Percentiles rank a stretch among this genome's conserved stretches.
These are phyloP conservation scores for Neofusicoccum cordaticola DNA, from an alignment of 2,329 filamentous ascomycete species.

Conservation along the genomic window DNA sequence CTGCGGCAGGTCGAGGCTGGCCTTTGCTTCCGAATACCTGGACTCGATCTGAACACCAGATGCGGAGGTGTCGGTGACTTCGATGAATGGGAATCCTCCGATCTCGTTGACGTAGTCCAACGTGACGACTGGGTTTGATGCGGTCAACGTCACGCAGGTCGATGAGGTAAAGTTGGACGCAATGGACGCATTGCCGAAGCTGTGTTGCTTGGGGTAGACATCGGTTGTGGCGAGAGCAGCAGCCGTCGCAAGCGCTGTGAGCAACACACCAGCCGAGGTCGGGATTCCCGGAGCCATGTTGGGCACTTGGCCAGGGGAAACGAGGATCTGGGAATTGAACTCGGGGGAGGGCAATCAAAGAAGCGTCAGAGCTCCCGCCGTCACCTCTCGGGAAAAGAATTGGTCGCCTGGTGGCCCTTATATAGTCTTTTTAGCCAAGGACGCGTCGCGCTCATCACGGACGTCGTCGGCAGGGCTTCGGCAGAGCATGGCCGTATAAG, in stretches of 20 bases:
- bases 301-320: background rate
- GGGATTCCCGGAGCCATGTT: background rate
- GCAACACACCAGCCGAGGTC: background rate
- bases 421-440: background rate
- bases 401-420: background rate
- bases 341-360: background rate
- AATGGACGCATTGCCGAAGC: background rate
- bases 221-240: background rate
- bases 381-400: background rate
- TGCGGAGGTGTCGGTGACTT: slow-evolving; percentile 23
- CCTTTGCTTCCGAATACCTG: slow-evolving; percentile 37
- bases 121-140: slow-evolving; percentile 18
- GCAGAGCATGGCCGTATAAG: background rate
- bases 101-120: slow-evolving; percentile 35
- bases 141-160: background rate
- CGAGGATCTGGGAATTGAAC: background rate
- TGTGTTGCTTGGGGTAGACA: background rate
- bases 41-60: slow-evolving; percentile 33
- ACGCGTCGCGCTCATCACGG: background rate
- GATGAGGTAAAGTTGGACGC: background rate
- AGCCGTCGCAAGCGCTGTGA: background rate
- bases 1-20: slow-evolving; percentile 26
- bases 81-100: slow-evolving; percentile 35
- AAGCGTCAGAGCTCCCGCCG: background rate
- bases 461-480: background rate